Evolutionary conservation across 2,329 filamentous ascomycete genomes (phyloP).

Genomic region (Sclerotinia glacialis): DNA sequence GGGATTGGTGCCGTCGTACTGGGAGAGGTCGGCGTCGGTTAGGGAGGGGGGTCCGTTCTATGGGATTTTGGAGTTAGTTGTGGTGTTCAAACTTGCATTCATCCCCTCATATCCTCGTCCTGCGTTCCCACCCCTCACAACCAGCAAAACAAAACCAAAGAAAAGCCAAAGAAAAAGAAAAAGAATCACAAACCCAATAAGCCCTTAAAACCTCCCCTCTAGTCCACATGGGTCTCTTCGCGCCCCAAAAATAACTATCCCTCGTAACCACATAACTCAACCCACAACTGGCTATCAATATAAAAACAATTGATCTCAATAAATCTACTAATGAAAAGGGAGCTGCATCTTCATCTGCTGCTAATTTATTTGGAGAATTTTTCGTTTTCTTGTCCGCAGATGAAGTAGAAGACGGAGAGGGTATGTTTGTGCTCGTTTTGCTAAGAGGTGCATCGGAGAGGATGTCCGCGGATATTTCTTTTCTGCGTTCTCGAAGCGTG

Average conservation of each 20-base stretch:
- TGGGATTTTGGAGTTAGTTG: conserved; percentile 1
- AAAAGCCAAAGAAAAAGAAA: background rate
- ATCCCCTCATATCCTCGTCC: background rate
- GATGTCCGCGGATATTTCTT: background rate
- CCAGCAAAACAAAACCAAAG: background rate
- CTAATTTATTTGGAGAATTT: conserved; percentile 18
- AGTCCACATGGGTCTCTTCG: conserved; percentile 34
- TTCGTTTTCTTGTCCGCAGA: conserved; percentile 11
- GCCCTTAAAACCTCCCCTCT: conserved; percentile 28
- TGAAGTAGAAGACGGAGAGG: background rate
- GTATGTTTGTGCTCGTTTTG: background rate
- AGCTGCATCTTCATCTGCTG: conserved; percentile 34
- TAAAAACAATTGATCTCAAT: conserved; percentile 34
- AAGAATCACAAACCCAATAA: conserved; percentile 29
- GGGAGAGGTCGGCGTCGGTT: conserved; percentile 69
- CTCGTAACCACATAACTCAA: conserved; percentile 38
- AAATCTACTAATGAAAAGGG: conserved; percentile 34
- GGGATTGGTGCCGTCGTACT: conserved; percentile 75
- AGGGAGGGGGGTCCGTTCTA: conserved; percentile 62
- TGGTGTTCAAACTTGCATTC: background rate
- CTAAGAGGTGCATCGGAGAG: background rate
- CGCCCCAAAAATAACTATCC: conserved; percentile 35
- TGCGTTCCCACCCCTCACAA: background rate
- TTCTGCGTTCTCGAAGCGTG: conserved; percentile 11
- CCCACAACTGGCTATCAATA: conserved; percentile 31